Conservation (phyloP, 2,329 filamentous ascomycete species). For the Venturia effusa region DNA sequence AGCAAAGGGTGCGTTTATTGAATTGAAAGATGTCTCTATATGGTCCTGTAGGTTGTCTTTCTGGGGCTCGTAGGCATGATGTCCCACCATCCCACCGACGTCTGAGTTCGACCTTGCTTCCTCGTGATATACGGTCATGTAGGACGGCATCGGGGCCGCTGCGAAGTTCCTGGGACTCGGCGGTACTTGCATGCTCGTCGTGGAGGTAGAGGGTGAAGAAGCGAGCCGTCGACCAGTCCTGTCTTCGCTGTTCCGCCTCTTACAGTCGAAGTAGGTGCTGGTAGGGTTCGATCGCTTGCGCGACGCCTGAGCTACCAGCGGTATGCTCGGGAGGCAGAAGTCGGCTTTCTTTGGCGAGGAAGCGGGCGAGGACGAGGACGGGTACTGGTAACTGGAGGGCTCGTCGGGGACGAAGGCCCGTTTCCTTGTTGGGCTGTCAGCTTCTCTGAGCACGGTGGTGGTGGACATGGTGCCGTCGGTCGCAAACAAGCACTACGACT, state of each 20-base stretch:
- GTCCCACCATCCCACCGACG: constrained; percentile 3
- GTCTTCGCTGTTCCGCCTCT: constrained; percentile 8
- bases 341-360: constrained; percentile 18
- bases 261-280: neutral
- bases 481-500: neutral
- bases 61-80: constrained; percentile 1
- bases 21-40: constrained; percentile 24
- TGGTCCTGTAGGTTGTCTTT: constrained; percentile 23
- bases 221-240: constrained; percentile 16
- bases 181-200: constrained; percentile 23
- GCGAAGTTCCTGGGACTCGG: constrained; percentile 23
- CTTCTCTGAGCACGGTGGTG: constrained; percentile 18
- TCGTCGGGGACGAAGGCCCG: constrained; percentile 23
- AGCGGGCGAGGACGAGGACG: too few relatives aligned
- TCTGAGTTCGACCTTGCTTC: constrained; percentile 30
- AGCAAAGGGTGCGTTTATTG: constrained; percentile 23
- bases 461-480: constrained; percentile 20
- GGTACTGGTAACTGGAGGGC: constrained; percentile 24
- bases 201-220: constrained; percentile 12
- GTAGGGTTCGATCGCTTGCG: neutral
- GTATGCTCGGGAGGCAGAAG: constrained; percentile 1
- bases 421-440: constrained; percentile 26
- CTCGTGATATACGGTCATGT: constrained; percentile 65
- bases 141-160: constrained; percentile 50
- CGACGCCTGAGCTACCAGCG: constrained; percentile 8